A percentile compares a stretch with the other conserved stretches of the same genome.
These are phyloP conservation scores for Pseudogymnoascus sp. DNA, from an alignment of 2,329 filamentous ascomycete species.

Conservation along the genomic window DNA sequence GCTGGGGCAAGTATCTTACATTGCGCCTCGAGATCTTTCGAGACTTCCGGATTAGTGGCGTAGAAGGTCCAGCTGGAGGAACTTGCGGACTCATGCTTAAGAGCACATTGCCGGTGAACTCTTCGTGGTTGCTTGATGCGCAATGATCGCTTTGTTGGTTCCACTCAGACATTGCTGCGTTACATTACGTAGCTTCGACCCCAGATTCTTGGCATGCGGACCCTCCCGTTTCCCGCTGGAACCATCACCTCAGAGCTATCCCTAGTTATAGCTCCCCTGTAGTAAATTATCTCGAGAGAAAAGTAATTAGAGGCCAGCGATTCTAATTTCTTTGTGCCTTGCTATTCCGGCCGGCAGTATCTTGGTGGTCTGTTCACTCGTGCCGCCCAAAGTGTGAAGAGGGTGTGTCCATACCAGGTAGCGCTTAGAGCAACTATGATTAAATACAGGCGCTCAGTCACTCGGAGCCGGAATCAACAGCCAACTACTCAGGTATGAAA, in stretches of 20 bases:
- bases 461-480: neutral
- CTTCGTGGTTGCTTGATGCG: neutral
- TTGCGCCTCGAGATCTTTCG: constrained; percentile 21
- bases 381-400: neutral
- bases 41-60: constrained; percentile 19
- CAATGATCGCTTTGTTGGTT: neutral
- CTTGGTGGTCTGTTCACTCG: neutral
- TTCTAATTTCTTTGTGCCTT: neutral
- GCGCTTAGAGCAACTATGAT: neutral
- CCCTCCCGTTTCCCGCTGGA: neutral
- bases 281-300: neutral
- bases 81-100: constrained; percentile 27
- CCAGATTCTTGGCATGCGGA: constrained; percentile 2
- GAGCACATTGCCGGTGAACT: constrained; percentile 2
- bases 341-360: neutral
- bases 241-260: neutral
- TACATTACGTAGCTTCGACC: constrained; percentile 4
- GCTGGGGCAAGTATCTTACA: constrained; percentile 18
- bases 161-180: neutral
- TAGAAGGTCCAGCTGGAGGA: constrained; percentile 22
- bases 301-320: neutral
- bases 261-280: neutral
- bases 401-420: neutral
- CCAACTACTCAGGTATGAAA: neutral
- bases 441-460: neutral